Evolutionary conservation across 73 alveolate species (phyloP).

Genomic region (Stentor coeruleus): DNA sequence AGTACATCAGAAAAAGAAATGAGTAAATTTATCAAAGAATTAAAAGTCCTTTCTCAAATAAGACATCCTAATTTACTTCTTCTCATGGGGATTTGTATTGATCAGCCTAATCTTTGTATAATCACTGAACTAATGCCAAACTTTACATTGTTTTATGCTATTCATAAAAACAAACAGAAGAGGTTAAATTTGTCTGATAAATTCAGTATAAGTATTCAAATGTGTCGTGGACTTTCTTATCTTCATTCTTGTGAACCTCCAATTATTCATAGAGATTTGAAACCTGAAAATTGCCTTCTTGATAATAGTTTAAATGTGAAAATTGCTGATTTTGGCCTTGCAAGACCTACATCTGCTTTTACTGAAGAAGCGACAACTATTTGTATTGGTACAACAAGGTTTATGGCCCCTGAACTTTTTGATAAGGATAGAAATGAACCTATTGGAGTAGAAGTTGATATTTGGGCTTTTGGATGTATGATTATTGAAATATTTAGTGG

Average conservation of each 20-base stretch:
- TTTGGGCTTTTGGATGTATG: constrained; percentile 27
- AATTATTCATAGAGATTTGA: constrained; percentile 89
- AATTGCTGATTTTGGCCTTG: constrained; percentile 68
- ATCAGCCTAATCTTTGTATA: constrained; percentile 80
- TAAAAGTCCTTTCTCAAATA: constrained; percentile 79
- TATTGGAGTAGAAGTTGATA: constrained; percentile 26
- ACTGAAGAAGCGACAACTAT: constrained; percentile 80
- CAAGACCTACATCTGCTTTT: constrained; percentile 92
- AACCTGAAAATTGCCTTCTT: constrained; percentile 82
- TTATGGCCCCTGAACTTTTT: constrained; percentile 99
- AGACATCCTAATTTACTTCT: constrained; percentile 92
- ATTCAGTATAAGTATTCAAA: constrained; percentile 78
- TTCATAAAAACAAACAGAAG: constrained; percentile 59
- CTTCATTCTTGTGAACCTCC: constrained; percentile 86
- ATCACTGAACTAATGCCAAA: constrained; percentile 78
- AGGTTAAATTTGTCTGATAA: constrained; percentile 70
- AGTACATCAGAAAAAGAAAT: constrained; percentile 67
- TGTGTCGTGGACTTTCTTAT: constrained; percentile 90
- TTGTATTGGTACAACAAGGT: constrained; percentile 97
- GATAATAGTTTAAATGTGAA: constrained; percentile 70
- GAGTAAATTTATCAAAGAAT: constrained; percentile 83
- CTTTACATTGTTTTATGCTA: constrained; percentile 79
- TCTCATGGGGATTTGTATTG: constrained; percentile 86
- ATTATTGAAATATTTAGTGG: constrained; percentile 20
- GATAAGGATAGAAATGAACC: constrained; percentile 44